A percentile compares a stretch with the other conserved stretches of the same genome.
Evolutionary conservation across 257 asterid genomes (phyloP).

Genomic region (Capsicum rhomboideum): DNA sequence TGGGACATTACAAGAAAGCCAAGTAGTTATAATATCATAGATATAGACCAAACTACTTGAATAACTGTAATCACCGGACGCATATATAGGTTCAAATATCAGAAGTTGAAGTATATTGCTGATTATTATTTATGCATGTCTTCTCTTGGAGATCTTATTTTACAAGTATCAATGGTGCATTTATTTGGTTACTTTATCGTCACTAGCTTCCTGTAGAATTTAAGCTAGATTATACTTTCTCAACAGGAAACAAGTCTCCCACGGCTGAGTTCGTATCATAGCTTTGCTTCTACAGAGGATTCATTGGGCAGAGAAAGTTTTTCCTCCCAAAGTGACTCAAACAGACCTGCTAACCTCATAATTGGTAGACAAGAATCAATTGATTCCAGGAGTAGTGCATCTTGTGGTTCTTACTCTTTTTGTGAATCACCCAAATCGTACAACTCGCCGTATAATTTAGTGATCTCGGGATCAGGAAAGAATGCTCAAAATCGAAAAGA

Average conservation of each 20-base stretch:
- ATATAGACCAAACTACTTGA: neutral
- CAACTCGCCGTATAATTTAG: conserved; percentile 10
- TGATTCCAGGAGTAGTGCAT: conserved; percentile 26
- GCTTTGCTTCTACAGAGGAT: conserved; percentile 34
- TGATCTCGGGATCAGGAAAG: neutral
- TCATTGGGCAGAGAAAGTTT: conserved; percentile 25
- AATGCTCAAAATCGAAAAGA: conserved; percentile 13
- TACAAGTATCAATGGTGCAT: neutral
- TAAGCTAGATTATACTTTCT: neutral
- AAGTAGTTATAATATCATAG: neutral
- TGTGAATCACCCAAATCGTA: conserved; percentile 23
- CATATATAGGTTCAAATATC: neutral
- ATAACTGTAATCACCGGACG: neutral
- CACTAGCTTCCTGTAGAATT: neutral
- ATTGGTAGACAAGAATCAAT: conserved; percentile 30
- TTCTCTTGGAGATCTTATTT: neutral
- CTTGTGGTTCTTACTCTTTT: conserved; percentile 20
- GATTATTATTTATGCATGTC: neutral
- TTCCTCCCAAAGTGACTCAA: conserved; percentile 22
- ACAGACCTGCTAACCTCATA: conserved; percentile 2
- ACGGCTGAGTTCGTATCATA: conserved; percentile 20
- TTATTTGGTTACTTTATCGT: neutral
- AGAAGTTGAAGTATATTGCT: neutral
- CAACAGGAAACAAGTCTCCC: conserved; percentile 29
- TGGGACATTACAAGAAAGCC: neutral